Evolutionary conservation across 495 filamentous ascomycete species (phyloP).

Genomic region (Oidiodendron maius): DNA sequence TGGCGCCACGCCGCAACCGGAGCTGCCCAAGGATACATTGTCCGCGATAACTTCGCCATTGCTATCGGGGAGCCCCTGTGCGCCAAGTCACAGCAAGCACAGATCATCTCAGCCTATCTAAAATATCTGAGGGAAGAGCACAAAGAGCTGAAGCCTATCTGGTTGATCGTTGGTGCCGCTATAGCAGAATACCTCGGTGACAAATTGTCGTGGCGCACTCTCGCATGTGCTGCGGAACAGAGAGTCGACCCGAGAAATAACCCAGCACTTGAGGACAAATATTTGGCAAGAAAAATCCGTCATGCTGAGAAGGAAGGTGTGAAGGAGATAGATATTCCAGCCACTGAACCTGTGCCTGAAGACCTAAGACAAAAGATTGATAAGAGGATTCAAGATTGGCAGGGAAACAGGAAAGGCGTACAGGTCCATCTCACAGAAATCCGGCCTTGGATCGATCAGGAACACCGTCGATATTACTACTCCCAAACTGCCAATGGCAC

Average conservation of each 20-base stretch:
- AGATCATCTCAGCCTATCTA: slow-evolving; percentile 66
- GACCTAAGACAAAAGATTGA: slow-evolving; percentile 61
- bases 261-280: slow-evolving; percentile 25
- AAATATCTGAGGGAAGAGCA: slow-evolving; percentile 62
- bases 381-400: slow-evolving; percentile 70
- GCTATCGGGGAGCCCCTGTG: slow-evolving; percentile 80
- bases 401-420: slow-evolving; percentile 66
- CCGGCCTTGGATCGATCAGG: slow-evolving; percentile 69
- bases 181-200: slow-evolving; percentile 69
- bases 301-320: slow-evolving; percentile 74
- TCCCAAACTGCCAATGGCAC: slow-evolving; percentile 58
- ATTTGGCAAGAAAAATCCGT: slow-evolving; percentile 64
- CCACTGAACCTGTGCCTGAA: slow-evolving; percentile 54
- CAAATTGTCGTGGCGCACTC: slow-evolving; percentile 73
- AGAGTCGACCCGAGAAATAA: slow-evolving; percentile 55
- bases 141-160: slow-evolving; percentile 66
- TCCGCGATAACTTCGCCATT: slow-evolving; percentile 64
- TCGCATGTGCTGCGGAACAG: slow-evolving; percentile 78
- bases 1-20: slow-evolving; percentile 74
- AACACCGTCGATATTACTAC: slow-evolving; percentile 78
- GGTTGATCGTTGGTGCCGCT: slow-evolving; percentile 65
- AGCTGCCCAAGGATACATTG: slow-evolving; percentile 72
- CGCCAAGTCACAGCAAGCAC: slow-evolving; percentile 61
- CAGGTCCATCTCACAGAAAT: slow-evolving; percentile 85
- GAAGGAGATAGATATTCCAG: slow-evolving; percentile 58